Percentiles rank a stretch among this genome's conserved stretches.
phyloP scores from a whole-genome alignment of 1,284 basidiomycete genomes.

The Earliella scabrosa region DNA sequence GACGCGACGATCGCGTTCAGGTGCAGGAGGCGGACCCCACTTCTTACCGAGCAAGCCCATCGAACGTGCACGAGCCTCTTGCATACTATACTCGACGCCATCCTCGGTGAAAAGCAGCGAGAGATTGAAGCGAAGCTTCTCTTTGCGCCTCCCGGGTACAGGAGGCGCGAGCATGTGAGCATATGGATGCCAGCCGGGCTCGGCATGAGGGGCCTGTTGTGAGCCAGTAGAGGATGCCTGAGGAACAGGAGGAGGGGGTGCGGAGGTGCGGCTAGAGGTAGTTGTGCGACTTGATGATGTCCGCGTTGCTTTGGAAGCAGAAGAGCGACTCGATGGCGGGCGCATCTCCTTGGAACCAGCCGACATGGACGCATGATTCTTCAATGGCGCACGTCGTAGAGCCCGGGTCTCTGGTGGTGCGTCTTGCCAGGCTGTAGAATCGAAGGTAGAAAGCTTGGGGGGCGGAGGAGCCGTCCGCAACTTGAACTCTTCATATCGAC shows the following conservation, averaged over 20 bases:
- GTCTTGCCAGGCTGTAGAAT: conserved; percentile 30
- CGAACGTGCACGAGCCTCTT: conserved; percentile 76
- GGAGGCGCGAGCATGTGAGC: conserved; percentile 70
- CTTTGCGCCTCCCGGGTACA: conserved; percentile 67
- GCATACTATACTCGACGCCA: conserved; percentile 70
- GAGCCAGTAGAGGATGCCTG: not conserved
- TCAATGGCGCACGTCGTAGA: conserved; percentile 60
- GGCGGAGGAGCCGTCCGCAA: conserved; percentile 36
- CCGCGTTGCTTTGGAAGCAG: not conserved
- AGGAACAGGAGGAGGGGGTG: conserved; percentile 19
- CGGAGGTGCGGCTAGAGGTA: too few species aligned
- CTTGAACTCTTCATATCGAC: conserved; percentile 83
- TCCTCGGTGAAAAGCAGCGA: conserved; percentile 70
- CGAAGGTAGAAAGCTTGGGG: conserved; percentile 25
- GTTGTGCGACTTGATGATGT: too few species aligned
- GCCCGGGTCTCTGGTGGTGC: conserved; percentile 39
- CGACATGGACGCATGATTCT: conserved; percentile 46
- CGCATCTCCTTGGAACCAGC: conserved; percentile 27
- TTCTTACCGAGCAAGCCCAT: conserved; percentile 82
- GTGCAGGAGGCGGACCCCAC: conserved; percentile 69
- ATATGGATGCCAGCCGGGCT: conserved; percentile 49
- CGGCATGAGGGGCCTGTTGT: not conserved
- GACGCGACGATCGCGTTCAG: conserved; percentile 46
- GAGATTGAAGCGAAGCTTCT: conserved; percentile 70
- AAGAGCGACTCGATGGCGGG: not conserved